Evolutionary conservation across 768 basidiomycete species (phyloP).

Genomic region (Termitomyces eurrhizus): DNA sequence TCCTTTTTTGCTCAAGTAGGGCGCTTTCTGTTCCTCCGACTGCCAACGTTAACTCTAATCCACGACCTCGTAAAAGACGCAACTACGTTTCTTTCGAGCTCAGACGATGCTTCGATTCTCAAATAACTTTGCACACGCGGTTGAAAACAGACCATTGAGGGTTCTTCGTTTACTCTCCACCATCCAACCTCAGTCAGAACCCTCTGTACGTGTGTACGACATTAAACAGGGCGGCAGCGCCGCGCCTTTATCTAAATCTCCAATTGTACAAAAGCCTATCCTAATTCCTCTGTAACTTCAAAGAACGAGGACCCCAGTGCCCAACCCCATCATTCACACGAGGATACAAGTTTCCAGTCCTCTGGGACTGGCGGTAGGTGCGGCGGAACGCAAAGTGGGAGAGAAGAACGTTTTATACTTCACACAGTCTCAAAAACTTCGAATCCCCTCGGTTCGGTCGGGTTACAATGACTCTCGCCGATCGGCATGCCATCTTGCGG

Average conservation of each 20-base stretch:
- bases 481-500: no score
- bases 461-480: no score
- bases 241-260: not conserved
- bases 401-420: not conserved
- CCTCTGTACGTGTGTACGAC: not conserved
- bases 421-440: not conserved
- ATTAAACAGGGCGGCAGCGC: not conserved
- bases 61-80: not conserved
- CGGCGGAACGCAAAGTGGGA: no score
- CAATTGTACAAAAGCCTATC: not conserved
- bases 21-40: not conserved
- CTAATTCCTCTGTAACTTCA: not conserved
- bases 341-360: not conserved
- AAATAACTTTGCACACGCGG: not conserved
- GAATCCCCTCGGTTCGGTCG: not conserved
- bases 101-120: not conserved
- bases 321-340: not conserved
- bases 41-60: not conserved
- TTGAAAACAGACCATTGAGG: not conserved
- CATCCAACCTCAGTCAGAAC: not conserved
- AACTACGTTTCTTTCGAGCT: not conserved
- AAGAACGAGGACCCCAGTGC: not conserved
- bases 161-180: not conserved
- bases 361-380: not conserved
- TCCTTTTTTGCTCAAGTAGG: not conserved